Conservation (phyloP, 352 stramenopile species). For the Plasmopara muralis region DNA sequence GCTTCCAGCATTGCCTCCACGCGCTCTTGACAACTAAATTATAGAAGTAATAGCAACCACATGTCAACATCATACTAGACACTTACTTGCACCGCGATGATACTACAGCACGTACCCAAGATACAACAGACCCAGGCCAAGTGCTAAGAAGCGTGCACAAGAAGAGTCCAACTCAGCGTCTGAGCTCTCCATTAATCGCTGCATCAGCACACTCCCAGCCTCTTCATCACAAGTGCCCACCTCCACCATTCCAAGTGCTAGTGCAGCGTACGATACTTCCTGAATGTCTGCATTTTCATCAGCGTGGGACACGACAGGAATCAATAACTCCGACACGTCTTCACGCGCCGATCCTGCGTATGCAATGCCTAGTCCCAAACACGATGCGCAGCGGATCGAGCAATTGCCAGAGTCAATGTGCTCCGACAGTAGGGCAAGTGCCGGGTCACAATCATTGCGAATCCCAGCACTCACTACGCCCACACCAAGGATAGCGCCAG, state of each 20-base stretch:
- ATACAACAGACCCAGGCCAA: slow-evolving; percentile 97
- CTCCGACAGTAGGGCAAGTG: slow-evolving; percentile 94
- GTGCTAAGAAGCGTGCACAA: slow-evolving; percentile 93
- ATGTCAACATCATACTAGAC: not conserved
- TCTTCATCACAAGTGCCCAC: slow-evolving; percentile 98
- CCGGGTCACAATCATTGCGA: slow-evolving; percentile 96
- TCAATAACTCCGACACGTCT: slow-evolving; percentile 96
- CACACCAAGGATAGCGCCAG: slow-evolving; percentile 95
- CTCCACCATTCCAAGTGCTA: slow-evolving; percentile 97
- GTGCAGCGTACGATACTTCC: slow-evolving; percentile 88
- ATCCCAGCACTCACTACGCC: slow-evolving; percentile 92
- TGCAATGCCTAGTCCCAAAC: slow-evolving; percentile 95
- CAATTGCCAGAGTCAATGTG: slow-evolving; percentile 94
- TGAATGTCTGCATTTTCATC: slow-evolving; percentile 91
- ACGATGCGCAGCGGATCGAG: slow-evolving; percentile 92
- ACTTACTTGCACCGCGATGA: slow-evolving; percentile 3
- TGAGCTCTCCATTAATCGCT: slow-evolving; percentile 97
- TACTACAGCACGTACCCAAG: slow-evolving; percentile 76
- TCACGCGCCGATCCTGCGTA: slow-evolving; percentile 95
- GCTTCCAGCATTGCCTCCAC: slow-evolving; percentile 98
- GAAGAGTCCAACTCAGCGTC: slow-evolving; percentile 96
- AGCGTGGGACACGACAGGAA: slow-evolving; percentile 89
- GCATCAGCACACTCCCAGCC: slow-evolving; percentile 93
- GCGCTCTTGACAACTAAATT: slow-evolving; percentile 81
- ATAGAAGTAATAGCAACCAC: not conserved